These are phyloP conservation scores for Boletus sp. DNA, from an alignment of 768 basidiomycete species.

Conservation along the genomic window DNA sequence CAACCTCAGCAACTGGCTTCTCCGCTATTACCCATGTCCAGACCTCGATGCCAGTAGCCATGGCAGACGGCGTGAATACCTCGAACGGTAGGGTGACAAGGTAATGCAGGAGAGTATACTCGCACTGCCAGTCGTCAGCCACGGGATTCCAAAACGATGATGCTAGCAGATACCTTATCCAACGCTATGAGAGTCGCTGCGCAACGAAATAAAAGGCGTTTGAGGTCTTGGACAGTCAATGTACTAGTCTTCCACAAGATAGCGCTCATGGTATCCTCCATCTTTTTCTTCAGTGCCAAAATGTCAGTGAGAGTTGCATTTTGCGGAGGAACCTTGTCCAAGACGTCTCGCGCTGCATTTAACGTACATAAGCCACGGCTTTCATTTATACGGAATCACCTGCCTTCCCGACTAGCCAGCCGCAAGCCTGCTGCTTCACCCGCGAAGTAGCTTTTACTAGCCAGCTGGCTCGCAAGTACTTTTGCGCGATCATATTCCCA, in stretches of 20 bases:
- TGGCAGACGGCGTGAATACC: conserved; percentile 80
- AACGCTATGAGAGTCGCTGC: conserved; percentile 76
- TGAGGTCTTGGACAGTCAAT: conserved; percentile 79
- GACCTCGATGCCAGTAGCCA: conserved; percentile 85
- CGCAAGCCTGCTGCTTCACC: conserved; percentile 84
- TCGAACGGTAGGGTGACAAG: conserved; percentile 87
- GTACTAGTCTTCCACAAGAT: conserved; percentile 68
- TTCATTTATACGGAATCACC: conserved; percentile 11
- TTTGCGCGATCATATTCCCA: conserved; percentile 83
- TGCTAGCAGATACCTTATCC: conserved; percentile 44
- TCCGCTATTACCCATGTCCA: conserved; percentile 97
- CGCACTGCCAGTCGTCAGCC: conserved; percentile 52
- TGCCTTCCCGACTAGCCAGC: conserved; percentile 64
- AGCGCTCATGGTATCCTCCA: conserved; percentile 62
- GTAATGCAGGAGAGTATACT: conserved; percentile 82
- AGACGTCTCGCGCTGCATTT: conserved; percentile 48
- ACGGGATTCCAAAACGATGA: background rate
- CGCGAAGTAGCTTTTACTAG: conserved; percentile 85
- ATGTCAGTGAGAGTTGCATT: conserved; percentile 61
- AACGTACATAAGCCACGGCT: background rate
- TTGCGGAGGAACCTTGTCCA: conserved; percentile 61
- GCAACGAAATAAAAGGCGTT: conserved; percentile 81
- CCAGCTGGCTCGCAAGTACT: conserved; percentile 77
- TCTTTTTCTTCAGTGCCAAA: conserved; percentile 59
- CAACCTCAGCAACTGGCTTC: conserved; percentile 75